A percentile compares a stretch with the other conserved stretches of the same genome.
These are phyloP conservation scores for Articulospora tetracladia DNA, from an alignment of 495 filamentous ascomycete species.

Conservation along the genomic window DNA sequence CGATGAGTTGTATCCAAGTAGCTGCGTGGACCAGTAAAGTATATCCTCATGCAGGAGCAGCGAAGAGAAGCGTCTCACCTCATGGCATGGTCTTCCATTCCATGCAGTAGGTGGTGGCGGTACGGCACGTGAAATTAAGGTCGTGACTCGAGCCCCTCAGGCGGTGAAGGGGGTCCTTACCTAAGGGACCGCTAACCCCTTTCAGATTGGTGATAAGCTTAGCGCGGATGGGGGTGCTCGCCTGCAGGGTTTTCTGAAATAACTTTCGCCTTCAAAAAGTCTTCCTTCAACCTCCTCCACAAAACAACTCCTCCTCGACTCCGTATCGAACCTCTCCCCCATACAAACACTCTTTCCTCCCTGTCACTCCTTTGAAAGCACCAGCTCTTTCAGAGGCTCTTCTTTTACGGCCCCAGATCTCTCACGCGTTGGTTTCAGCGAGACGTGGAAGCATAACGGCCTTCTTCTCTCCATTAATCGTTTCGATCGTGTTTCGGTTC, in stretches of 20 bases:
- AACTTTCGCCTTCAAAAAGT: constrained; percentile 17
- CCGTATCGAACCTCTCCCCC: neutral
- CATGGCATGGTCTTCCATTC: too few species aligned
- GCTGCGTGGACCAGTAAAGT: too few species aligned
- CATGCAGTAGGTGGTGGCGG: too few species aligned
- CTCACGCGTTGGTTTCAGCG: constrained; percentile 27
- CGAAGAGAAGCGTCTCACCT: too few species aligned
- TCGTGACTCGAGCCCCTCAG: too few species aligned
- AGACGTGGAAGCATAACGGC: constrained; percentile 24
- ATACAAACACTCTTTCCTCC: constrained; percentile 17
- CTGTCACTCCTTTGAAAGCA: constrained; percentile 36
- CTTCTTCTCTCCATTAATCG: constrained; percentile 23
- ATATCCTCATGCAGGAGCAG: too few species aligned
- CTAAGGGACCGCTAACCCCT: too few species aligned
- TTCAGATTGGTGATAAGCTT: too few species aligned
- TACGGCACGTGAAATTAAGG: too few species aligned
- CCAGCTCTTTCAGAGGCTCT: constrained; percentile 39
- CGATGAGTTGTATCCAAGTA: too few species aligned
- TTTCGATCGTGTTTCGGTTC: constrained; percentile 37
- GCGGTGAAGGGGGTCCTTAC: too few species aligned
- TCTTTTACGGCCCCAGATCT: constrained; percentile 29
- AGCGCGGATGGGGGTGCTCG: too few species aligned
- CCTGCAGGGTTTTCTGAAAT: neutral
- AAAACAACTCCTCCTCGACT: constrained; percentile 9
- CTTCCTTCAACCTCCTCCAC: neutral